Percentiles rank a stretch among this genome's conserved stretches.
Evolutionary conservation across 2,329 filamentous ascomycete species (phyloP).

Genomic region (Nemania sp.): DNA sequence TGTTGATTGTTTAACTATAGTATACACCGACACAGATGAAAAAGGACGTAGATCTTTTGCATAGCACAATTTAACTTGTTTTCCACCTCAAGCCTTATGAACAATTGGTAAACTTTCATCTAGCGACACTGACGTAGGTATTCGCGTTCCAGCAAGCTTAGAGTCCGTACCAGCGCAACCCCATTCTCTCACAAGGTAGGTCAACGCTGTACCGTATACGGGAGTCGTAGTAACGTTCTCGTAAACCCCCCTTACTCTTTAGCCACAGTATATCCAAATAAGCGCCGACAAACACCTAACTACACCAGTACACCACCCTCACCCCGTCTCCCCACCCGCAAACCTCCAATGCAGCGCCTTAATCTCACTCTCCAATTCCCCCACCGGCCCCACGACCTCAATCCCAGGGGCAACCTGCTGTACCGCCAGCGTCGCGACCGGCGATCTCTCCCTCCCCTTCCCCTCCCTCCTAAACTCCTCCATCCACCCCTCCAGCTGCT

Average conservation of each 20-base stretch:
- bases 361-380: constrained; percentile 39
- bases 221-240: too few species aligned
- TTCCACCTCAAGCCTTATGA: not conserved
- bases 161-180: too few species aligned
- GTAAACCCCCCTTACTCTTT: too few species aligned
- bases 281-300: too few species aligned
- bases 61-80: not conserved
- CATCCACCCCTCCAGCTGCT: constrained; percentile 37
- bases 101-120: not conserved
- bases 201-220: too few species aligned
- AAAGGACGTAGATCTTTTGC: not conserved
- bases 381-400: constrained; percentile 38
- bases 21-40: not conserved
- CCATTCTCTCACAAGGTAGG: too few species aligned
- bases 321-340: constrained; percentile 17
- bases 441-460: not conserved
- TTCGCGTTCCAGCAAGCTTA: too few species aligned
- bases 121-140: too few species aligned
- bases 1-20: too few species aligned
- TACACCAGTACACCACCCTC: not conserved
- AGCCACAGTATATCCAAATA: too few species aligned
- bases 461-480: constrained; percentile 30
- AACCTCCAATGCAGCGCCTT: constrained; percentile 37
- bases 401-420: constrained; percentile 32
- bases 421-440: constrained; percentile 29